Conservation (phyloP, 2,329 filamentous ascomycete genomes). For the Nemania diffusa region DNA sequence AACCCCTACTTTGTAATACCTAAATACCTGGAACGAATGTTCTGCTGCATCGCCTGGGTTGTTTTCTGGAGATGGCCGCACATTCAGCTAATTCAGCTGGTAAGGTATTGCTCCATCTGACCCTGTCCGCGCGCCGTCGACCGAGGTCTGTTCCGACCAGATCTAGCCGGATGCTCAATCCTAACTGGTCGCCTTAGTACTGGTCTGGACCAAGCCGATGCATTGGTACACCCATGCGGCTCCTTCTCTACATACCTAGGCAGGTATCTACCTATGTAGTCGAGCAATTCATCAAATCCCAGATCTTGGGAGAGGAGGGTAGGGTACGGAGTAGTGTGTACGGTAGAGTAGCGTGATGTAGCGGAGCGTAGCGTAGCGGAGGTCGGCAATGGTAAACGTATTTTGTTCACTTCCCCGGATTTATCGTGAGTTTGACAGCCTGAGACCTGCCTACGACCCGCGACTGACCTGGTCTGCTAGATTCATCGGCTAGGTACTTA, state of each 20-base stretch:
- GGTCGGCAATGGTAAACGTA: no score
- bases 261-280: no score
- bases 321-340: neutral
- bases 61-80: constrained; percentile 21
- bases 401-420: no score
- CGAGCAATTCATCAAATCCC: neutral
- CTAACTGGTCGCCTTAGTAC: constrained; percentile 29
- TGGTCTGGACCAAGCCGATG: constrained; percentile 25
- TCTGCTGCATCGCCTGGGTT: neutral
- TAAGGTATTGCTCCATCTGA: constrained; percentile 37
- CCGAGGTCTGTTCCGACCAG: constrained; percentile 11
- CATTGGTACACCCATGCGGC: constrained; percentile 25
- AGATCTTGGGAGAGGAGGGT: neutral
- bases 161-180: constrained; percentile 28
- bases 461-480: no score
- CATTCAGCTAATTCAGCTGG: constrained; percentile 20
- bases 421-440: no score
- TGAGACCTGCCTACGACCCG: no score
- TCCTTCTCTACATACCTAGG: constrained; percentile 5
- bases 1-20: no score
- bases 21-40: neutral
- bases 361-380: no score
- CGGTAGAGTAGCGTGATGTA: no score
- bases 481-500: no score
- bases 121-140: constrained; percentile 37